Conservation (phyloP, 306 rosid species). For the Citrullus amarus region DNA sequence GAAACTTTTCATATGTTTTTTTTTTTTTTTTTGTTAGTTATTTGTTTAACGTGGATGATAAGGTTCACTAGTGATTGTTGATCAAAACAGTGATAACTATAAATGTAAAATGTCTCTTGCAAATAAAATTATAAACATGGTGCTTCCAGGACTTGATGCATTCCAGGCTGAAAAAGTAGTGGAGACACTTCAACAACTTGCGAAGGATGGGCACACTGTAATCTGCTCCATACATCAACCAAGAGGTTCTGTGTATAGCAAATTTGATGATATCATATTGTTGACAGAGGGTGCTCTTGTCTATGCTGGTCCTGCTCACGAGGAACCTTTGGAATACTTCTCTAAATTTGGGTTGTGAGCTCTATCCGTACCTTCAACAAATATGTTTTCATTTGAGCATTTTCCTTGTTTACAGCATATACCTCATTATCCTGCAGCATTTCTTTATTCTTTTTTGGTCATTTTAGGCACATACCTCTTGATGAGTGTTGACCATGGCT, state of each 20-base stretch:
- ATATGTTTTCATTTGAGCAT: neutral
- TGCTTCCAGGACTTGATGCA: constrained; percentile 80
- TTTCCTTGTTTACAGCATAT: neutral
- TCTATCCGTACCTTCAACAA: constrained; percentile 9
- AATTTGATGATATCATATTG: constrained; percentile 81
- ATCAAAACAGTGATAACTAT: neutral
- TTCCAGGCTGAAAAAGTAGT: constrained; percentile 93
- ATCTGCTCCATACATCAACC: constrained; percentile 95
- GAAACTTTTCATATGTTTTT: neutral
- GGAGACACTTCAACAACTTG: constrained; percentile 82
- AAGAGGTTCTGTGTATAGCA: constrained; percentile 73
- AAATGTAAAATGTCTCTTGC: neutral
- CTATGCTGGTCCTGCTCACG: constrained; percentile 75
- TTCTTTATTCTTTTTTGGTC: neutral
- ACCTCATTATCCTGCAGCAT: neutral
- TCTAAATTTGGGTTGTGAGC: constrained; percentile 64
- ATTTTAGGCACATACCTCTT: neutral
- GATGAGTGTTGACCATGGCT: neutral
- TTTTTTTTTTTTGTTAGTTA: too few relatives aligned
- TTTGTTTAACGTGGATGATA: neutral
- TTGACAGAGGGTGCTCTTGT: constrained; percentile 82
- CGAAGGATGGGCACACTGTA: constrained; percentile 87
- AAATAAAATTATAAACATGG: neutral
- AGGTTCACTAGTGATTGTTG: neutral
- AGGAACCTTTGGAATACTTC: constrained; percentile 65